Evolutionary conservation across 2,329 filamentous ascomycete species (phyloP), one percentile per base, ranked within the genome.

Genomic region (Colletotrichum echinochloae): DNA sequence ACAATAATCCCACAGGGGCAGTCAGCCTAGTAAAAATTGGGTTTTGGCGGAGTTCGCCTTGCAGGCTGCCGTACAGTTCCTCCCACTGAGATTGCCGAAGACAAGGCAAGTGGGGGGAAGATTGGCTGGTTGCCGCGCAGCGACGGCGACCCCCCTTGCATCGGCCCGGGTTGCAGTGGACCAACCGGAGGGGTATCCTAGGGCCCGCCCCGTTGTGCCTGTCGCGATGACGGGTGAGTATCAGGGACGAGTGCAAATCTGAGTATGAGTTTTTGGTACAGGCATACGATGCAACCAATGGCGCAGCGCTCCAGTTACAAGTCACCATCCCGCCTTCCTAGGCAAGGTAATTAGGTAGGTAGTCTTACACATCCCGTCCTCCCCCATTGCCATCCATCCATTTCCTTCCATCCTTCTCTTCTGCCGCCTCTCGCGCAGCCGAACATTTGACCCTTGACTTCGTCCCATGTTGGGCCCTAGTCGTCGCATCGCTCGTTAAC

Each of bases 51-150:
- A n/a, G n/a, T n/a, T n/a, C n/a, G n/a, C n/a, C n/a, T n/a, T n/a
- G n/a, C n/a, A n/a, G n/a, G n/a, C n/a, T n/a, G n/a, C n/a, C n/a
- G n/a, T n/a, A n/a, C n/a, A n/a, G n/a, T 65, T 65, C 26, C 30
- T 48, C 18, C n/a, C 35, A 65, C 57, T 8, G 23, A 59, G 28
- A 57, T 46, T 59, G 9, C 56, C 49, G 6, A 60, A 61, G 51
- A 57, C 30, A 59, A 65, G 41, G 28, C 51, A 65, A 68, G 52
- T 35, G 51, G 65, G 65, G 60, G 41, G 23, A 37, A 33, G 66
- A n/a, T 5, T 63, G n/a, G 5, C n/a, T 65, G 54, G 65, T 70
- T 71, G 69, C 65, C 46, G 66, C 44, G 69, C 69, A 70, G 69
- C 69, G 46, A 65, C 54, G 57, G n/a, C 51, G 44, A 59, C 57